Conservation (phyloP, 352 stramenopile genomes). For the Phytopythium chamaehyphon region DNA sequence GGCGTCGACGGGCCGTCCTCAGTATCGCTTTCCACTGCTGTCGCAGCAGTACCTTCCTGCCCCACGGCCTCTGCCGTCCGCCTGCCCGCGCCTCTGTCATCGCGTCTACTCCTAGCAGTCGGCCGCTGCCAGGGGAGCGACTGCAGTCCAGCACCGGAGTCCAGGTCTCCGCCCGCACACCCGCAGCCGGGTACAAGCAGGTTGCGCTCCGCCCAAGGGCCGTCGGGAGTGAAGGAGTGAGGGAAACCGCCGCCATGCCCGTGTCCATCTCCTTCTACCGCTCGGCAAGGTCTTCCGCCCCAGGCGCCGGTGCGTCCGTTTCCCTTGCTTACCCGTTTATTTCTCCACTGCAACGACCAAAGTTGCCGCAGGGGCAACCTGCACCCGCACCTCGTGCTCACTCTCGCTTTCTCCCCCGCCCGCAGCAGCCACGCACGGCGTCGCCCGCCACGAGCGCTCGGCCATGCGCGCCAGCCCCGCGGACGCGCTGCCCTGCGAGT, state of each 20-base stretch:
- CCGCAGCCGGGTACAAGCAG: too few relatives aligned
- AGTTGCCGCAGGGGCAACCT: constrained; percentile 5
- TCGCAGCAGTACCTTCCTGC: too few relatives aligned
- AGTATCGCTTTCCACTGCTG: too few relatives aligned
- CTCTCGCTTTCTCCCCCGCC: constrained; percentile 2
- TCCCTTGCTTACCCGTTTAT: not conserved
- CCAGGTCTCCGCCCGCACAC: too few relatives aligned
- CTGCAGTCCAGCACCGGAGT: too few relatives aligned
- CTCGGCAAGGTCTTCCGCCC: constrained; percentile 4
- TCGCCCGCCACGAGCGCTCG: constrained; percentile 26
- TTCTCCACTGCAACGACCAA: constrained; percentile 8
- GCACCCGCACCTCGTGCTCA: constrained; percentile 16
- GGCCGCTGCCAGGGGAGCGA: too few relatives aligned
- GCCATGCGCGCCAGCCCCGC: constrained; percentile 9
- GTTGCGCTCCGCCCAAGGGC: too few relatives aligned
- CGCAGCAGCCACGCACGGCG: constrained; percentile 14
- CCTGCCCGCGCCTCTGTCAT: too few relatives aligned
- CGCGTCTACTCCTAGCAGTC: too few relatives aligned
- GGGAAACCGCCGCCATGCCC: constrained; percentile 16
- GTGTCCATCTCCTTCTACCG: constrained; percentile 48
- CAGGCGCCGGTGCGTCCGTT: constrained; percentile 3
- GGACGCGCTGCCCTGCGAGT: constrained; percentile 40
- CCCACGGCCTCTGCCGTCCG: too few relatives aligned
- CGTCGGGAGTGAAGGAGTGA: not conserved
- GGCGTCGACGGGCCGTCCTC: too few relatives aligned